Conservation (phyloP, 805 yeast genomes). For the Candida mattraensis region DNA sequence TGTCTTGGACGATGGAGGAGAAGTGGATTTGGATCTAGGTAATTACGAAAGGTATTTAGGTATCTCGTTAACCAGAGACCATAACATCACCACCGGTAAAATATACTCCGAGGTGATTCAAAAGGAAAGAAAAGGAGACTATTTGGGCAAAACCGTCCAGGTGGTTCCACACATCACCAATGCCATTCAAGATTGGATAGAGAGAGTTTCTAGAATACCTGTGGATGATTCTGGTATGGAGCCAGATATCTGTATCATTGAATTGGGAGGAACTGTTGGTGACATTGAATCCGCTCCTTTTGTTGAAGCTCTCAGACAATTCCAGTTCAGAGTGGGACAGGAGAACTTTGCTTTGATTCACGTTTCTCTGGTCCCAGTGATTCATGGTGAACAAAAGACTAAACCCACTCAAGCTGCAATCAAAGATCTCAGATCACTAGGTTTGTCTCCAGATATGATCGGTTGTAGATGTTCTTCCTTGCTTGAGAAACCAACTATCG, state of each 20-base stretch:
- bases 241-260: constrained; percentile 96
- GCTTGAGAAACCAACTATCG: constrained; percentile 81
- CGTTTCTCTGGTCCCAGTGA: constrained; percentile 95
- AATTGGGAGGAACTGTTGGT: constrained; percentile 99
- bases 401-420: constrained; percentile 99
- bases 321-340: constrained; percentile 93
- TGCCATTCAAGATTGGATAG: constrained; percentile 98
- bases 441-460: constrained; percentile 93
- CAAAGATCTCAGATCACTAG: constrained; percentile 92
- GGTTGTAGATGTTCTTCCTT: constrained; percentile 94
- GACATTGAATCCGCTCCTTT: constrained; percentile 99
- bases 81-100: constrained; percentile 98
- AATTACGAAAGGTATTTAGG: constrained; percentile 96
- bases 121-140: constrained; percentile 94
- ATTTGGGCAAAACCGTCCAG: constrained; percentile 98
- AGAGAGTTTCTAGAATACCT: constrained; percentile 85
- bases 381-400: constrained; percentile 98
- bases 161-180: constrained; percentile 97
- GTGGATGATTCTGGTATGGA: constrained; percentile 85
- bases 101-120: constrained; percentile 93
- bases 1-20: constrained; percentile 98
- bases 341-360: constrained; percentile 95
- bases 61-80: constrained; percentile 88
- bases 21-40: constrained; percentile 96
- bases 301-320: constrained; percentile 98